Percentiles rank a stretch among this genome's conserved stretches.
These are phyloP conservation scores for Coleophoma eucalyptorum DNA, from an alignment of 2,329 filamentous ascomycete genomes.

Conservation along the genomic window DNA sequence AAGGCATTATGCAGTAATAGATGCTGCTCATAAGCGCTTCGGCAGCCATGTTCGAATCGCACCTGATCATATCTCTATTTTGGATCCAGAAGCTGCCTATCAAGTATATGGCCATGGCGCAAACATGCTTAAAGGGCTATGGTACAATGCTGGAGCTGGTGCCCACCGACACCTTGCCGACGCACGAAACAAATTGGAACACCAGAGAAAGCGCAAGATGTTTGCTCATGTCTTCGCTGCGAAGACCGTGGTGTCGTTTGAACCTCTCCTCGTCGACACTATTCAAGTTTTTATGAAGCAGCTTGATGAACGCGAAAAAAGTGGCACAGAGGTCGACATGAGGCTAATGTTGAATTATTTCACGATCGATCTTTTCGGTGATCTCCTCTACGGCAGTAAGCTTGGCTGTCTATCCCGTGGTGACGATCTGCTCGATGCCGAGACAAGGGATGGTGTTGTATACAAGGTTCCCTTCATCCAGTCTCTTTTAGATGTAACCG, in stretches of 20 bases:
- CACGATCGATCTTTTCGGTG: slow-evolving; percentile 48
- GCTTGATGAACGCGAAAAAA: slow-evolving; percentile 36
- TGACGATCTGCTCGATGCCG: slow-evolving; percentile 36
- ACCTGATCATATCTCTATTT: slow-evolving; percentile 39
- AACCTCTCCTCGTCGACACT: slow-evolving; percentile 48
- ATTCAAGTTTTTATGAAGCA: slow-evolving; percentile 36
- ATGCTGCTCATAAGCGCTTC: slow-evolving; percentile 16
- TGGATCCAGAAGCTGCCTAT: slow-evolving; percentile 35
- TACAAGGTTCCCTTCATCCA: slow-evolving; percentile 14
- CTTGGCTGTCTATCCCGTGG: slow-evolving; percentile 46
- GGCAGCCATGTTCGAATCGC: slow-evolving; percentile 33
- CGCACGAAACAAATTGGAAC: slow-evolving; percentile 45
- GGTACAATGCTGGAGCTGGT: slow-evolving; percentile 39
- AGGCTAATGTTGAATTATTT: slow-evolving; percentile 49
- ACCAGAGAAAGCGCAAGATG: slow-evolving; percentile 45
- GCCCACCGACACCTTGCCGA: slow-evolving; percentile 47
- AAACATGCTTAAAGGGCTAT: slow-evolving; percentile 42
- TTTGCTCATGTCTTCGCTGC: slow-evolving; percentile 45
- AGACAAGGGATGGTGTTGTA: slow-evolving; percentile 20
- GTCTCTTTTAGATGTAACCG: slow-evolving; percentile 11
- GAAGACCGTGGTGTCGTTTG: slow-evolving; percentile 48
- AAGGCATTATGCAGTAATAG: slow-evolving; percentile 14
- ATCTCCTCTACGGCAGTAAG: slow-evolving; percentile 45
- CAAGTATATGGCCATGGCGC: slow-evolving; percentile 46
- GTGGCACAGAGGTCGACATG: slow-evolving; percentile 35